Conservation (phyloP, 1,139 yeast genomes). For the Geotrichum fermentans region DNA sequence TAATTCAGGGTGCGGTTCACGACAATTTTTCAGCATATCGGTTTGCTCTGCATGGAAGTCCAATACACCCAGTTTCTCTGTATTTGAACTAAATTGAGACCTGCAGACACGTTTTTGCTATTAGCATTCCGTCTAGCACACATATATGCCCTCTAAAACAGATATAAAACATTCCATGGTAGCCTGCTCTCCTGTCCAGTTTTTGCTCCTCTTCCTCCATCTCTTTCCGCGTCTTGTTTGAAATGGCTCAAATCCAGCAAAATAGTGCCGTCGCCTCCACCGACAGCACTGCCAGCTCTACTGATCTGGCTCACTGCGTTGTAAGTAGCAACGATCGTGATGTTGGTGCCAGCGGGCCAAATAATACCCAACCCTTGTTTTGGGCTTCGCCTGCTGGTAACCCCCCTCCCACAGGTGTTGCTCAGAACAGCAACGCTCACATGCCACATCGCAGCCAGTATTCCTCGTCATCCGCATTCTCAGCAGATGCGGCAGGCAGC, state of each 20-base stretch:
- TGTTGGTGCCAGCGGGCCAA: background rate
- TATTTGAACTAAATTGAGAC: too few relatives aligned
- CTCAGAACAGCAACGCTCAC: slow-evolving; percentile 3
- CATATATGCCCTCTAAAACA: background rate
- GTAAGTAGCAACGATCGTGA: background rate
- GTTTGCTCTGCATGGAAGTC: too few relatives aligned
- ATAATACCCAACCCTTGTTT: slow-evolving; percentile 3
- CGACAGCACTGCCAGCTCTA: background rate
- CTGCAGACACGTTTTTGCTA: too few relatives aligned
- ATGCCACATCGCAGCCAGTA: background rate
- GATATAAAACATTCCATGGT: background rate
- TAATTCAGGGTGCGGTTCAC: too few relatives aligned
- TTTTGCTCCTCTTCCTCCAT: background rate
- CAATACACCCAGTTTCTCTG: too few relatives aligned
- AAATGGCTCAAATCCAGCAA: background rate
- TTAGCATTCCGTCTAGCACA: too few relatives aligned
- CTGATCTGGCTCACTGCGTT: slow-evolving; percentile 2
- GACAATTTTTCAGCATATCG: too few relatives aligned
- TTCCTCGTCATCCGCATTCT: too few relatives aligned
- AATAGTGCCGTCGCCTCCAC: background rate
- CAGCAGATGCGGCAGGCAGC: too few relatives aligned
- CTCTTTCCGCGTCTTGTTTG: background rate
- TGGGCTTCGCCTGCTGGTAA: background rate
- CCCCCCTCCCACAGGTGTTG: background rate
- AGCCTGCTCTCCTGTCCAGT: background rate